Conservation (phyloP, 2,329 filamentous ascomycete genomes). For the Apiospora koreana region DNA sequence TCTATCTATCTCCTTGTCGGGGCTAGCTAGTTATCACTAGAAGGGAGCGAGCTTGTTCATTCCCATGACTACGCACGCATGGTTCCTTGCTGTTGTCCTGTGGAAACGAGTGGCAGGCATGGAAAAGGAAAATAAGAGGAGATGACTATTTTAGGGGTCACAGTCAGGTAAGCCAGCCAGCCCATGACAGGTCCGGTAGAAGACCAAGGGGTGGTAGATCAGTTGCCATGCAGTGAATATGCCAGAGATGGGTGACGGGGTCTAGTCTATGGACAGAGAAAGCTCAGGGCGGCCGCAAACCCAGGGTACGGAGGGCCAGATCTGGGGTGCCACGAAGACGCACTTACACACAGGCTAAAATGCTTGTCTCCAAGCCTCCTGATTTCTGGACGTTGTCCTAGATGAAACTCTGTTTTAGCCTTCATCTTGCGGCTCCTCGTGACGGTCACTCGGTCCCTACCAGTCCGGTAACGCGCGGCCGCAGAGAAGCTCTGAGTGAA, state of each 20-base stretch:
- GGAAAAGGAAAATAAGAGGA: not conserved
- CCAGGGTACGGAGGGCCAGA: not conserved
- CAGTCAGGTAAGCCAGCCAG: not conserved
- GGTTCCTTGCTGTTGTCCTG: not conserved
- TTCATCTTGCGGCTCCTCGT: not conserved
- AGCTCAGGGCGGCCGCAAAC: conserved; percentile 2
- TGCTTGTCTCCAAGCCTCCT: conserved; percentile 2
- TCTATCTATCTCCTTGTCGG: not conserved
- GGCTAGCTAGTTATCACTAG: not conserved
- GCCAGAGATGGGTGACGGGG: not conserved
- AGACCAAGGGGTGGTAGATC: not conserved
- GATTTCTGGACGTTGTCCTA: not conserved
- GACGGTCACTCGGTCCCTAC: not conserved
- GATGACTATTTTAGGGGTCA: not conserved
- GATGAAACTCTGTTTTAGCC: not conserved
- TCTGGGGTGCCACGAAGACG: not conserved
- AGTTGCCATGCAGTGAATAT: too few relatives aligned
- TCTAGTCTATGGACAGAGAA: not conserved
- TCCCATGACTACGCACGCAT: not conserved
- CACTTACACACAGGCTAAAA: not conserved
- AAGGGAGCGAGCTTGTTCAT: not conserved
- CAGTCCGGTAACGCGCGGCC: not conserved
- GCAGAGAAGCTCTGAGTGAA: not conserved
- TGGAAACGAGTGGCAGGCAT: conserved; percentile 1
- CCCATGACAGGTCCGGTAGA: not conserved